These are phyloP conservation scores for Starmerella apicola DNA, from an alignment of 805 yeast species.

Conservation along the genomic window DNA sequence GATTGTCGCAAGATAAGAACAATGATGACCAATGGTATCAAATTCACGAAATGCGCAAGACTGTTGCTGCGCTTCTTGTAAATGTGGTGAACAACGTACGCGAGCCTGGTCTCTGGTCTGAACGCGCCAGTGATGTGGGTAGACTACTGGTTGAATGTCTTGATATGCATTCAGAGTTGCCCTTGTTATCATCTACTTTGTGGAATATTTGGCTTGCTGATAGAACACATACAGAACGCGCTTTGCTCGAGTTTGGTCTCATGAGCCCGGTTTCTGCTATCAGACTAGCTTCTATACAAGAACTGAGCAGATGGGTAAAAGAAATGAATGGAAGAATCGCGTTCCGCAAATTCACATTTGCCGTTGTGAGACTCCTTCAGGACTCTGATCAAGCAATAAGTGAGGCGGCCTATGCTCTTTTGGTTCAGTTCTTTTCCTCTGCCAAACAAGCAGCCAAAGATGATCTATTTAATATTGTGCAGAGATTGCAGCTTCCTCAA, in stretches of 20 bases:
- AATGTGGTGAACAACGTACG: background rate
- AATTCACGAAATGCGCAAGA: background rate
- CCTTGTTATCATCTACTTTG: slow-evolving; percentile 3
- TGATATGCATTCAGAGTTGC: background rate
- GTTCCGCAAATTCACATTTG: slow-evolving; percentile 27
- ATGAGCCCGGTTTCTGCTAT: slow-evolving; percentile 18
- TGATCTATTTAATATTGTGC: slow-evolving; percentile 36
- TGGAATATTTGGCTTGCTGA: slow-evolving; percentile 29
- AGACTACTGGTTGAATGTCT: slow-evolving; percentile 2
- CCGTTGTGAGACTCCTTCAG: slow-evolving; percentile 24
- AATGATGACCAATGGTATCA: background rate
- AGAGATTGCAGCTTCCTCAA: slow-evolving; percentile 20
- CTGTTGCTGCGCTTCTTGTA: background rate
- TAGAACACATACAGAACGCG: slow-evolving; percentile 27
- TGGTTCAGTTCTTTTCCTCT: slow-evolving; percentile 32
- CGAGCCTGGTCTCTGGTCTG: slow-evolving; percentile 1
- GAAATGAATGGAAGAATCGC: slow-evolving; percentile 23
- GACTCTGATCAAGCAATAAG: slow-evolving; percentile 22
- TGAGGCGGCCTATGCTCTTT: slow-evolving; percentile 23
- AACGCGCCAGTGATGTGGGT: slow-evolving; percentile 1
- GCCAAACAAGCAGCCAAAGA: slow-evolving; percentile 31
- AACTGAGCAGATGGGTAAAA: slow-evolving; percentile 22
- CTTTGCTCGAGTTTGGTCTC: slow-evolving; percentile 26
- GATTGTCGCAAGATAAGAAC: background rate
- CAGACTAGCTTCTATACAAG: slow-evolving; percentile 20